Conservation (phyloP, 495 filamentous ascomycete species). For the Cenococcum geophilum region DNA sequence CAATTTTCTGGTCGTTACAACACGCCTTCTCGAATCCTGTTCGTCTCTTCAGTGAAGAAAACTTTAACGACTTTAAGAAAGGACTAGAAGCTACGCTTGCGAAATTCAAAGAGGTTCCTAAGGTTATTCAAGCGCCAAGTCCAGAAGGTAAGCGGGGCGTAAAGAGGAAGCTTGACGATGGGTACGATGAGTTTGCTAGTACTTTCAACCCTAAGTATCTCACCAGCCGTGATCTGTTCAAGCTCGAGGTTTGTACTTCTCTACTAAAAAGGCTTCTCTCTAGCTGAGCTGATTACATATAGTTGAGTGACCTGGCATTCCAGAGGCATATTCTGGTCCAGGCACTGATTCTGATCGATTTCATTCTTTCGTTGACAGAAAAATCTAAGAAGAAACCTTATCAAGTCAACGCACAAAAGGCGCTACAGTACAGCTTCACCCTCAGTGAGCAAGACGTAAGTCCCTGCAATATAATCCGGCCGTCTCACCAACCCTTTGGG, state of each 20-base stretch:
- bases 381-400: conserved; percentile 71
- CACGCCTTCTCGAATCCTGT: conserved; percentile 86
- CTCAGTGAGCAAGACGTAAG: conserved; percentile 76
- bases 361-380: conserved; percentile 80
- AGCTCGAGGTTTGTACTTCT: conserved; percentile 64
- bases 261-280: not conserved
- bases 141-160: conserved; percentile 53
- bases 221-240: conserved; percentile 89
- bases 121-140: conserved; percentile 54
- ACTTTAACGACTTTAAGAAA: conserved; percentile 70
- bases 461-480: conserved; percentile 22
- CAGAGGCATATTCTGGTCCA: conserved; percentile 90
- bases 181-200: conserved; percentile 57
- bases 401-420: conserved; percentile 59
- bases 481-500: conserved; percentile 26
- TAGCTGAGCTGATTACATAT: conserved; percentile 16
- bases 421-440: conserved; percentile 72
- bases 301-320: conserved; percentile 91
- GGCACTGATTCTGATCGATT: conserved; percentile 86
- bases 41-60: conserved; percentile 61
- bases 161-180: conserved; percentile 67
- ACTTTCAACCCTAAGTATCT: conserved; percentile 96
- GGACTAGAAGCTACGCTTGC: conserved; percentile 71
- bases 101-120: conserved; percentile 72
- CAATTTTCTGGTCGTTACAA: conserved; percentile 91